Conservation (phyloP, 371 early-diverging fungal genomes). For the Apophysomyces ossiformis region DNA sequence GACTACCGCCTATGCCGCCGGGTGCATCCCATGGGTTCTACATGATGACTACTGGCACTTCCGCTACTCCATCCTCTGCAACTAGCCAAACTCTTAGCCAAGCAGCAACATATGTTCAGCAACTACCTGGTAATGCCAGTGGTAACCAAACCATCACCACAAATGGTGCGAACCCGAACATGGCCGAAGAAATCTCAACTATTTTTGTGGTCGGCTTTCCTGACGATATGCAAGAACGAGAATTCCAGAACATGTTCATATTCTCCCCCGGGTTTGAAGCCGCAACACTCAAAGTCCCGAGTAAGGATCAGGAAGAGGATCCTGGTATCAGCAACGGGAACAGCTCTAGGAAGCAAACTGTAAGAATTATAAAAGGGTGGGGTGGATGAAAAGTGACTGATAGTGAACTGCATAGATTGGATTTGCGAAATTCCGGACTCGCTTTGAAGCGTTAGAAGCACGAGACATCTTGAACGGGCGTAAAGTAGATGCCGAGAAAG, state of each 20-base stretch:
- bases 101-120: neutral
- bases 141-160: neutral
- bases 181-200: slow-evolving; percentile 76
- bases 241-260: slow-evolving; percentile 96
- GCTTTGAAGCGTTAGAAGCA: slow-evolving; percentile 85
- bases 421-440: slow-evolving; percentile 90
- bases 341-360: slow-evolving; percentile 28
- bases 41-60: slow-evolving; percentile 16
- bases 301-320: slow-evolving; percentile 60
- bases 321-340: slow-evolving; percentile 14
- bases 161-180: neutral
- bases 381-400: neutral
- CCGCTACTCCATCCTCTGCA: slow-evolving; percentile 2
- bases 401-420: slow-evolving; percentile 64
- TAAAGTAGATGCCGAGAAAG: slow-evolving; percentile 82
- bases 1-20: slow-evolving; percentile 14
- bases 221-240: slow-evolving; percentile 93
- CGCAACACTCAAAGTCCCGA: slow-evolving; percentile 84
- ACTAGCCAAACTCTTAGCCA: neutral
- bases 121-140: neutral
- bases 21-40: slow-evolving; percentile 14
- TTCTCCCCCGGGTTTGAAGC: slow-evolving; percentile 95
- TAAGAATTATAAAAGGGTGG: slow-evolving; percentile 11
- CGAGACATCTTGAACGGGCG: slow-evolving; percentile 83
- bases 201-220: slow-evolving; percentile 97